Evolutionary conservation across 1,284 basidiomycete species (phyloP), one percentile per base, ranked within the genome.

Genomic region (Malassezia obtusa): DNA sequence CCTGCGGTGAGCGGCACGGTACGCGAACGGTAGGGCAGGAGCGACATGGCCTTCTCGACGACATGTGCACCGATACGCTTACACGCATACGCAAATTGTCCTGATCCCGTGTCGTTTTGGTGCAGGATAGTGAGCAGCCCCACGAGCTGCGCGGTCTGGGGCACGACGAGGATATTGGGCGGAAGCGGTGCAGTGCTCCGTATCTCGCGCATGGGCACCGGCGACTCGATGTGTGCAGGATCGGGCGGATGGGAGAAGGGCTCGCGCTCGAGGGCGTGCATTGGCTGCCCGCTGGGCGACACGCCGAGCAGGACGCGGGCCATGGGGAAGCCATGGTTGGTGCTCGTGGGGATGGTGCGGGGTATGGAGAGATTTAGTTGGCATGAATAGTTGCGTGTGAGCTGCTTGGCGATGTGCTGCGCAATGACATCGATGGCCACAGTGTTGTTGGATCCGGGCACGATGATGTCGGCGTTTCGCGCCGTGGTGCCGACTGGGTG

Each of bases 391-490:
- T 6, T 40, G 32, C 40, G 49, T 6, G 22, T 31, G 22, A 96
- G 80, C 74, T 95, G 85, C 40, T 84, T 81, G 45, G 84, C 82
- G 58, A 96, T 83, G 71, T 96, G 92, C 1, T 88, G 89, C 21
- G 86, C 84, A 51, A 98, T 89, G 19, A 98, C 79, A 50, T 94
- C 89, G 56, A 95, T 90, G 4, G 92, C 90, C 0, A 78, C 72
- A 12, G 15, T 52, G 49, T 71, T 69, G 45, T 67, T 65, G 38
- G 62, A 57, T 0, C 68, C 69, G 5, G 69, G 69, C 10, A 72
- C 69, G 40, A 72, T 71, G 56, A 72, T 67, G 68, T 96, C 89
- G 3, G 91, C 90, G 71, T 85, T 80, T 35, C 83, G 80, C 12
- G 88, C 82, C 2, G 87, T 87, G 0, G 90, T 90, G 41, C 83